Base-by-base conservation (phyloP, 2,329 filamentous ascomycete genomes). In the Fusarium phyllophilum region DNA sequence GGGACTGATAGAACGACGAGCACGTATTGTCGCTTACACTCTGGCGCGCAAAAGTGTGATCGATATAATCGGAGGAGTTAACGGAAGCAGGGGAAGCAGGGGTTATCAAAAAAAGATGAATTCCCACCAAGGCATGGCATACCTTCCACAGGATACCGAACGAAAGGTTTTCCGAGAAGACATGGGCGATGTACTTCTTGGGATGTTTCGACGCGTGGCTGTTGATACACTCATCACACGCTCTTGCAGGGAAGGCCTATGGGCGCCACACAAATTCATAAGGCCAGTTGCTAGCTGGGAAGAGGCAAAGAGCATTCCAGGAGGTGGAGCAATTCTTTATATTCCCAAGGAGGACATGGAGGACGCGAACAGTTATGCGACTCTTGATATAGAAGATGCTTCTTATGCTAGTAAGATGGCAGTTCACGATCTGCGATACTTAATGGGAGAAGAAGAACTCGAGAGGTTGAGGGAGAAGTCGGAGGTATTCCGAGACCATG, bases 121-220 rank as follows among this genome's bases (percentile, higher is more conserved):
- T 5, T 65, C 63, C 2, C 24, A 58, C 22, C 78, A 80, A 18
- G 82, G 82, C 22, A 80, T 81, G 75, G 73, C 78, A 7, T 48
- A 44, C 14, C 34, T 51, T 7, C n/a, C 33, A 17, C 5, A 22
- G 10, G 33, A 24, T 20, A 17, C 8, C 20, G 33, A 22, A 17
- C 56, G 56, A 34, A 58, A 73, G 13, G 55, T 81, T 26, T 82
- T 79, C 75, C 85, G 89, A 36, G 45, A 81, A 10, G 89, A 91
- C 72, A 92, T 92, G 89, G 83, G 86, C 39, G 79, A 82, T 0
- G 82, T 88, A 33, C 76, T 92, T 1, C 81, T 91, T 8, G 79
- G 83, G 11, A 80, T 87, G 66, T 82, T 91, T 81, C 86, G 88
- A 9, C 80, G 84, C 10, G 80, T 84, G 4, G 82, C 87, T 24